Base-by-base conservation (phyloP, 352 stramenopile genomes). In the Phytophthora fragariae region DNA sequence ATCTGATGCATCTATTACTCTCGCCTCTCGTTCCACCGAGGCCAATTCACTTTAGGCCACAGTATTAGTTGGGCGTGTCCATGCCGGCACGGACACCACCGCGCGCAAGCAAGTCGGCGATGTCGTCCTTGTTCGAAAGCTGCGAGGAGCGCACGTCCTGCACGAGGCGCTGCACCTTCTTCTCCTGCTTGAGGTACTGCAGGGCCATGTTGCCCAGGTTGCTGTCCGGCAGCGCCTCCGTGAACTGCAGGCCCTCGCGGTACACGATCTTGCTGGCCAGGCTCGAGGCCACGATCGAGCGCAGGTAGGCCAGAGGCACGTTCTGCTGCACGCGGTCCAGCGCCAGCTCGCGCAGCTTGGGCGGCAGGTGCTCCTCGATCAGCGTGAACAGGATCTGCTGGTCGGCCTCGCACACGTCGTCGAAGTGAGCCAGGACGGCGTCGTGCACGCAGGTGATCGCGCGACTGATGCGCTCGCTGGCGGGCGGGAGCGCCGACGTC, bases 261-360 rank as follows among this genome's bases (percentile, higher is more conserved):
- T 99, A 99, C 27, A 99, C 98, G 67, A 99, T 93, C 81, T 99
- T 98, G 59, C 92, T 98, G 53, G 98, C 98, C 35, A 99, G 79
- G 62, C 90, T 98, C 27, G 95, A 98, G 7, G 95, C 95, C 57
- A 99, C 95, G 41, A 98, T 98, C 80, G 98, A 99, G 70, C 95
- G 98, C 73, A 99, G 91, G 89, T 99, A 99, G 56, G 97, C 93
- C 24, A 92, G 81, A 17, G 98, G 97, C 37, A 99, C 95, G 57
- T 96, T 88, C 31, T 97, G 75, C 56, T 93, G 83, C 59, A 99
- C 94, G 60, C 94, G 83, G 74, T 99, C 94, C 66, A 99, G 97
- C 0, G 94, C 91, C 14, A 99, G 62, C 54, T 98, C 92, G 54
- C 96, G 95, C 63, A 99, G 90, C 62, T 98, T 99, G 50, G 90